These are phyloP conservation scores for Primulina tabacum DNA, from an alignment of 257 asterid genomes.

Conservation along the genomic window DNA sequence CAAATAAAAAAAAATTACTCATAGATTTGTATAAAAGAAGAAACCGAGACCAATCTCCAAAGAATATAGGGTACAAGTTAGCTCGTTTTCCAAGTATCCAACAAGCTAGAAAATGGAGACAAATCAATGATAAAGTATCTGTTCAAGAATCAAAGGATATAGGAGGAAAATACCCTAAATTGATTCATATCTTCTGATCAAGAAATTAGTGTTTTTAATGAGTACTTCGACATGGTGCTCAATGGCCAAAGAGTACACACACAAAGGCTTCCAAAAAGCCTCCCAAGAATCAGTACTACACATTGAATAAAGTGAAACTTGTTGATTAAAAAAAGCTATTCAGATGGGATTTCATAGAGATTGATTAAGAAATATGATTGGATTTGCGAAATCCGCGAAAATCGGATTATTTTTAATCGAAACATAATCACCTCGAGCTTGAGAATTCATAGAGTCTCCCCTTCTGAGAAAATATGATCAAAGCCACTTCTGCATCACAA, in stretches of 20 bases:
- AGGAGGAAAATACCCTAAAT: too few species aligned
- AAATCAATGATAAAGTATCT: background rate
- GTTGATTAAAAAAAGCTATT: background rate
- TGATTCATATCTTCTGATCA: background rate
- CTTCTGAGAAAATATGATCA: conserved; percentile 44
- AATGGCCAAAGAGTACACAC: background rate
- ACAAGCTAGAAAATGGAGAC: background rate
- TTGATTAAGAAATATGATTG: background rate
- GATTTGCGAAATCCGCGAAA: too few species aligned
- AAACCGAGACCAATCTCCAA: too few species aligned
- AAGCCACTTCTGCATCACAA: conserved; percentile 66
- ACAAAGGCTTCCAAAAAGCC: background rate
- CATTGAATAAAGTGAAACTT: conserved; percentile 12
- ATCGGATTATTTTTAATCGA: too few species aligned
- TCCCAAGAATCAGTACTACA: background rate
- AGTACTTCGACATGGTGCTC: background rate
- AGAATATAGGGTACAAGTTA: background rate
- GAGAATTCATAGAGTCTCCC: conserved; percentile 58
- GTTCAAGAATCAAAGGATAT: background rate
- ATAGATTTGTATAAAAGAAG: too few species aligned
- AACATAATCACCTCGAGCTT: conserved; percentile 40
- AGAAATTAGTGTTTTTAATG: background rate
- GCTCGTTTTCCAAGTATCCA: background rate
- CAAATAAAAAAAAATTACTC: too few species aligned
- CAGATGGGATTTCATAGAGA: background rate